Conservation (phyloP, 306 rosid genomes). For the Sechiopsis laciniata region DNA sequence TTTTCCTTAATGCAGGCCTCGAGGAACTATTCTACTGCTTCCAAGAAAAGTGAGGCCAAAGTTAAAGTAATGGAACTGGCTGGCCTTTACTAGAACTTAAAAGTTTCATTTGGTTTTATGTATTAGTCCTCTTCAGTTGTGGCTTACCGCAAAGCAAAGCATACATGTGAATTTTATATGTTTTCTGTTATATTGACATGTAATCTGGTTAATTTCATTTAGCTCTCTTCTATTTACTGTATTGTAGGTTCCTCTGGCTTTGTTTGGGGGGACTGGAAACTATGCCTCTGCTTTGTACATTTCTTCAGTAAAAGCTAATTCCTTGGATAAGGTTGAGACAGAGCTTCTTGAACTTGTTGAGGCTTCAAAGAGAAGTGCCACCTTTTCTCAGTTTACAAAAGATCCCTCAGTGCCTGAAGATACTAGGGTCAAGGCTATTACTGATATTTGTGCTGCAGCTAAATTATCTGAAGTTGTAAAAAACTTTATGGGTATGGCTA, state of each 20-base stretch:
- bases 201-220: neutral
- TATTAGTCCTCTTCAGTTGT: neutral
- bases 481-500: conserved; percentile 60
- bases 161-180: neutral
- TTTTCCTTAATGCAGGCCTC: conserved; percentile 46
- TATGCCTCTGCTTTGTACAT: conserved; percentile 85
- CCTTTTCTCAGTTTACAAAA: conserved; percentile 48
- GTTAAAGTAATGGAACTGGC: conserved; percentile 48
- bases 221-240: neutral
- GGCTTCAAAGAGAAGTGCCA: conserved; percentile 45
- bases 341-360: conserved; percentile 58
- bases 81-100: neutral
- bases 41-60: conserved; percentile 48
- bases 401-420: conserved; percentile 53
- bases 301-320: conserved; percentile 60
- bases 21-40: conserved; percentile 46
- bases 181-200: neutral
- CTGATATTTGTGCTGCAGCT: conserved; percentile 44
- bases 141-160: neutral
- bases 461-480: conserved; percentile 62
- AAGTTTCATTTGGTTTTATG: conserved; percentile 5
- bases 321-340: conserved; percentile 64
- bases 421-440: conserved; percentile 46
- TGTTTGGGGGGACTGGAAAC: conserved; percentile 90
- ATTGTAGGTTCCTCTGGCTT: conserved; percentile 63